A percentile compares a stretch with the other conserved stretches of the same genome.
phyloP scores from a whole-genome alignment of 202 grass and related monocot species.

The Saccharum hybrid region DNA sequence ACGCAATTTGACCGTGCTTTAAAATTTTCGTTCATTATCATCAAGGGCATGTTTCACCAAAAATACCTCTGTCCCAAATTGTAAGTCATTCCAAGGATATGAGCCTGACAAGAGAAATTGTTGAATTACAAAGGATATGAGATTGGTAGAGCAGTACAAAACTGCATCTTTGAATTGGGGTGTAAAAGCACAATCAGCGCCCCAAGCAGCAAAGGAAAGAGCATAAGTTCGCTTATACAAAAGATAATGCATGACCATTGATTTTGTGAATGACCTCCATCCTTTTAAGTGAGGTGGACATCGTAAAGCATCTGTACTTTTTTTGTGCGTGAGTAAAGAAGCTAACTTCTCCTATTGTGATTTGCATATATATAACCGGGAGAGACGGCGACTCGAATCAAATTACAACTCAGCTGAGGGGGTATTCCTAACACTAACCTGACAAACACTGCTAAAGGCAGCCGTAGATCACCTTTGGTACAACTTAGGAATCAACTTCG shows the following conservation, averaged over 20 bases:
- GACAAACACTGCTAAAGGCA: too few species aligned
- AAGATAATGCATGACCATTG: background rate
- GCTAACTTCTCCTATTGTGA: too few species aligned
- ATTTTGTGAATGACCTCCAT: background rate
- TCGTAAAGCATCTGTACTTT: background rate
- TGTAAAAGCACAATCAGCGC: background rate
- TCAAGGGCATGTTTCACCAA: background rate
- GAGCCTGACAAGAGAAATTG: background rate
- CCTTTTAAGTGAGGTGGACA: conserved; percentile 26
- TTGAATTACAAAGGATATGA: background rate
- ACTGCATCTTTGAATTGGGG: background rate
- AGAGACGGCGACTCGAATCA: too few species aligned
- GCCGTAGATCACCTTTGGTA: too few species aligned
- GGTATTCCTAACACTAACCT: too few species aligned
- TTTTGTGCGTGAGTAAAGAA: too few species aligned
- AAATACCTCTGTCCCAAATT: too few species aligned
- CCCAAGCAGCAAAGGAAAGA: conserved; percentile 1
- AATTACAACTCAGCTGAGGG: too few species aligned
- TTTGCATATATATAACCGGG: too few species aligned
- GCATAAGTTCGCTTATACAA: background rate
- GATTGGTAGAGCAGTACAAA: background rate
- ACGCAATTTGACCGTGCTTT: background rate
- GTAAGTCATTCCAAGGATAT: too few species aligned
- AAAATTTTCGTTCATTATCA: background rate
- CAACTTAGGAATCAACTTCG: too few species aligned